Evolutionary conservation across 148 eudicot genomes (phyloP), one percentile per base, ranked within the genome.

Genomic region (Rhododendron simsii): DNA sequence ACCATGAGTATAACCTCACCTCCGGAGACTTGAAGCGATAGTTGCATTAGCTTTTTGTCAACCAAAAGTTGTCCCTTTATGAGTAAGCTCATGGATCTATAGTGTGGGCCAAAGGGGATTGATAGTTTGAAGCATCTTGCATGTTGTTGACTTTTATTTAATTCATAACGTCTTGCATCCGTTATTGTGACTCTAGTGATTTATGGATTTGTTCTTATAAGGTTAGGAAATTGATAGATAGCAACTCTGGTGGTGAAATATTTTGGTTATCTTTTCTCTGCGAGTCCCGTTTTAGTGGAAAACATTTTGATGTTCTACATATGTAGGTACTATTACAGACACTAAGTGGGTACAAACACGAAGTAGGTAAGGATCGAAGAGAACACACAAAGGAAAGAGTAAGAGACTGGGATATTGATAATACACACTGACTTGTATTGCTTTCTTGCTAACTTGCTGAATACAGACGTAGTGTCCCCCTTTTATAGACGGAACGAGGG

Each of bases 291-390:
- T 85, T 84, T 45, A 67, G 84, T 77, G 55, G 28, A 53, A 15
- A 77, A 41, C 3, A 6, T 63, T 85, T 73, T 82, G 55, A 86
- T 74, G 41, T 48, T 78, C 14, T 83, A 63, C 57, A 13, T 92
- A 75, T 61, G 78, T 90, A 97, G 99, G 91, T 97, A 97, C n/a
- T n/a, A n/a, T n/a, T n/a, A n/a, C n/a, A n/a, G n/a, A n/a, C n/a
- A n/a, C n/a, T n/a, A n/a, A n/a, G n/a, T n/a, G n/a, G n/a, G n/a
- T n/a, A n/a, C n/a, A n/a, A n/a, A n/a, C n/a, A n/a, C n/a, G n/a
- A n/a, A n/a, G n/a, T n/a, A n/a, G n/a, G n/a, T n/a, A n/a, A n/a
- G n/a, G n/a, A n/a, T n/a, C n/a, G n/a, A n/a, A n/a, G n/a, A n/a
- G n/a, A n/a, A n/a, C n/a, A n/a, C n/a, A n/a, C n/a, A n/a, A n/a